These are phyloP conservation scores for Petunia hybrid DNA, from an alignment of 305 asterid species.

Conservation along the genomic window DNA sequence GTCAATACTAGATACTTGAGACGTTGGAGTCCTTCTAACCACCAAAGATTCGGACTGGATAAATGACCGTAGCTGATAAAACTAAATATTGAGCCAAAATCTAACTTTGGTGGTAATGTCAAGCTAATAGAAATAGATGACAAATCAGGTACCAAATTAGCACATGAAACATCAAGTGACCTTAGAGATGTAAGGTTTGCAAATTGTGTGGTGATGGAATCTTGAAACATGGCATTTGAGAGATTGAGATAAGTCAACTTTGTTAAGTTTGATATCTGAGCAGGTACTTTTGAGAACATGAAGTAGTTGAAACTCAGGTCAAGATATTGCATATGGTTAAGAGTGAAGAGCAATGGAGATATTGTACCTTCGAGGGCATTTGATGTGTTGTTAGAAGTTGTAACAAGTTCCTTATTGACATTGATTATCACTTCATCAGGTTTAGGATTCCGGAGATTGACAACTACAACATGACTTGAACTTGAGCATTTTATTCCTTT, in stretches of 20 bases:
- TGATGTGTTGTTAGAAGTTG: not conserved
- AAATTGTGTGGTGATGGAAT: slow-evolving; percentile 35
- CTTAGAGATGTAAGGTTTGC: slow-evolving; percentile 41
- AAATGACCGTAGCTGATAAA: slow-evolving; percentile 16
- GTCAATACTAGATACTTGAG: slow-evolving; percentile 22
- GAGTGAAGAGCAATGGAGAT: slow-evolving; percentile 38
- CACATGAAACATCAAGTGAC: slow-evolving; percentile 44
- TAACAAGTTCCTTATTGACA: not conserved
- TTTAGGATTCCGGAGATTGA: slow-evolving; percentile 39
- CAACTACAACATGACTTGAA: slow-evolving; percentile 32
- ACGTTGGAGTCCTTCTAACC: slow-evolving; percentile 29
- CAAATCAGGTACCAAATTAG: not conserved
- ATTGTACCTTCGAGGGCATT: slow-evolving; percentile 37
- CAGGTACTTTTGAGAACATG: slow-evolving; percentile 38
- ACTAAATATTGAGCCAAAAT: not conserved
- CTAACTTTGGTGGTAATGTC: slow-evolving; percentile 17
- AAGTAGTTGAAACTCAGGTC: slow-evolving; percentile 48
- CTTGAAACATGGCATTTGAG: slow-evolving; percentile 36
- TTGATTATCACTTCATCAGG: not conserved
- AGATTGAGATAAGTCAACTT: slow-evolving; percentile 42
- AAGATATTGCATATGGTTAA: slow-evolving; percentile 39
- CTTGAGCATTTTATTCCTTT: slow-evolving; percentile 33
- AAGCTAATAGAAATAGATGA: not conserved
- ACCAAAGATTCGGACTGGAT: slow-evolving; percentile 27
- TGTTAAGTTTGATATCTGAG: slow-evolving; percentile 37